These are phyloP conservation scores for Teunomyces funiuensis DNA, from an alignment of 805 yeast genomes.

Conservation along the genomic window DNA sequence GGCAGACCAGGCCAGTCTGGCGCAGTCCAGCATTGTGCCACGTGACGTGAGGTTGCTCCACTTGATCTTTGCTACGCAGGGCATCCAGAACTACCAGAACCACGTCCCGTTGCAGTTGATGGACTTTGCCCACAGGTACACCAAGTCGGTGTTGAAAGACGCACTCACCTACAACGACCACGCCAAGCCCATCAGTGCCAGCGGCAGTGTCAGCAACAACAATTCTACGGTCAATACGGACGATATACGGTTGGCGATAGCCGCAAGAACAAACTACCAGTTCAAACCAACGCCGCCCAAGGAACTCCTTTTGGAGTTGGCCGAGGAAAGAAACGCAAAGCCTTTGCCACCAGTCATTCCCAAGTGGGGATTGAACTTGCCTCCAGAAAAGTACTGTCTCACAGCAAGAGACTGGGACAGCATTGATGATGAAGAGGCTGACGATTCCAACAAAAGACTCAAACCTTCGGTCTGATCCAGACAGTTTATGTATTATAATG, in stretches of 20 bases:
- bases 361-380: slow-evolving; percentile 87
- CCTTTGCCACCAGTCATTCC: slow-evolving; percentile 90
- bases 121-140: slow-evolving; percentile 94
- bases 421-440: slow-evolving; percentile 21
- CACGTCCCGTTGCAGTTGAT: slow-evolving; percentile 93
- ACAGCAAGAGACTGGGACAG: slow-evolving; percentile 77
- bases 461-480: slow-evolving; percentile 9
- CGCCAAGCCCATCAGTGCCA: slow-evolving; percentile 43
- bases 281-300: slow-evolving; percentile 94
- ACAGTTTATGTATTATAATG: neutral
- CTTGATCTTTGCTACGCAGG: slow-evolving; percentile 88
- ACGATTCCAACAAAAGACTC: slow-evolving; percentile 11
- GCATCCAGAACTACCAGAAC: slow-evolving; percentile 88
- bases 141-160: slow-evolving; percentile 82
- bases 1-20: neutral
- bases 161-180: slow-evolving; percentile 89
- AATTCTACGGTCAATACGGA: slow-evolving; percentile 71
- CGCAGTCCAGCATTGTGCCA: slow-evolving; percentile 49
- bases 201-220: slow-evolving; percentile 35
- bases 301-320: slow-evolving; percentile 84
- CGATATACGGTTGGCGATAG: slow-evolving; percentile 88
- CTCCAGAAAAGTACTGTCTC: slow-evolving; percentile 95
- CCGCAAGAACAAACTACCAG: slow-evolving; percentile 92
- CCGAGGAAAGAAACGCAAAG: slow-evolving; percentile 86
- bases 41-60: slow-evolving; percentile 90